Evolutionary conservation across 352 stramenopile genomes (phyloP).

Genomic region (Phytophthora aleatoria): DNA sequence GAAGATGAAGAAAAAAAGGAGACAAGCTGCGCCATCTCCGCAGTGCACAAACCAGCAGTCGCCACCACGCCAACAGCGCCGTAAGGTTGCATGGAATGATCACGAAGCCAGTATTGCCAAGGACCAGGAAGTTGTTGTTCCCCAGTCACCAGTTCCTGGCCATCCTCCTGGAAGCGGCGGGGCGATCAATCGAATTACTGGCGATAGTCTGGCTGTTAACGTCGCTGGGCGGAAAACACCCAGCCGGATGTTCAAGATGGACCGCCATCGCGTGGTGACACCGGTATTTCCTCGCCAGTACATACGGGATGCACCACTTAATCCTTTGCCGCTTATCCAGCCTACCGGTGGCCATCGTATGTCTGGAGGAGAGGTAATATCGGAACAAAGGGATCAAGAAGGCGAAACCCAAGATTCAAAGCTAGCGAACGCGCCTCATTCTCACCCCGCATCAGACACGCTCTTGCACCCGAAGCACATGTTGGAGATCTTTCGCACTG

Average conservation of each 20-base stretch:
- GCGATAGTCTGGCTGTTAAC: constrained; percentile 22
- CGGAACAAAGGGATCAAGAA: constrained; percentile 11
- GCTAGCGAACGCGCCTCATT: background rate
- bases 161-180: background rate
- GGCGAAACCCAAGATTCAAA: background rate
- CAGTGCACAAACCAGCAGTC: constrained; percentile 30
- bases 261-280: constrained; percentile 64
- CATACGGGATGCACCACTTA: constrained; percentile 28
- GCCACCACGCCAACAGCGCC: constrained; percentile 11
- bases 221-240: constrained; percentile 47
- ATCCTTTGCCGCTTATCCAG: constrained; percentile 35
- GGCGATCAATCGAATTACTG: background rate
- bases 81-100: constrained; percentile 19
- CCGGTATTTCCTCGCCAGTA: constrained; percentile 44
- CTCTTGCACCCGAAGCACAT: constrained; percentile 69
- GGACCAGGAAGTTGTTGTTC: background rate
- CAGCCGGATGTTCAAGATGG: constrained; percentile 68
- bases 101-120: background rate
- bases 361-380: constrained; percentile 9
- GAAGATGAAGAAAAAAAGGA: constrained; percentile 26
- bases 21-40: constrained; percentile 12
- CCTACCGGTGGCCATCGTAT: constrained; percentile 20
- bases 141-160: background rate
- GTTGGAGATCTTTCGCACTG: constrained; percentile 69
- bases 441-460: constrained; percentile 26